Conservation (phyloP, 306 rosid species). For the Medicago ruthenica region DNA sequence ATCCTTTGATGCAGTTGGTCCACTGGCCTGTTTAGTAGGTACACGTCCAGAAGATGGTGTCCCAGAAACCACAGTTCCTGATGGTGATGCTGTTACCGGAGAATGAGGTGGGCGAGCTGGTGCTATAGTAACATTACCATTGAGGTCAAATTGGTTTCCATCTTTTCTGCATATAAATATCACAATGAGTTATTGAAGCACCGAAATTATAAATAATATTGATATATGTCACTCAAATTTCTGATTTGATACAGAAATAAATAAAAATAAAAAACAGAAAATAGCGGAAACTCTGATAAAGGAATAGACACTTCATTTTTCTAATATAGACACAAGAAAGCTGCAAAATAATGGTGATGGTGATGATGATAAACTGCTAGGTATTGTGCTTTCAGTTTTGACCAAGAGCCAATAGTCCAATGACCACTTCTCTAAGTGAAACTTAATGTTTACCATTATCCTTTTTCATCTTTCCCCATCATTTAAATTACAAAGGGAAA, state of each 20-base stretch:
- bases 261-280: not conserved
- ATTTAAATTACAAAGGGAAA: conserved; percentile 3
- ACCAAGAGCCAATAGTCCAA: no score
- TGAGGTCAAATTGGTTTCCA: conserved; percentile 78
- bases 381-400: no score
- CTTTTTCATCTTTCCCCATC: conserved; percentile 11
- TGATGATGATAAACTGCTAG: no score
- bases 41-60: conserved; percentile 53
- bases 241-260: conserved; percentile 11
- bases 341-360: no score
- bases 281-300: not conserved
- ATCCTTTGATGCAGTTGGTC: conserved; percentile 61
- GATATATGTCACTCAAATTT: conserved; percentile 25
- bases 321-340: not conserved
- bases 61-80: conserved; percentile 56
- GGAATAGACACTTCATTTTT: conserved; percentile 17
- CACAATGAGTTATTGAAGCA: conserved; percentile 38
- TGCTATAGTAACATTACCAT: conserved; percentile 53
- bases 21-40: conserved; percentile 65
- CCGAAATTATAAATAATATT: conserved; percentile 24
- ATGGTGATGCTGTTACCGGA: conserved; percentile 51
- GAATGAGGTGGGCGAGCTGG: conserved; percentile 62
- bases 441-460: conserved; percentile 5
- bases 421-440: not conserved
- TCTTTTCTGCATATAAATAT: conserved; percentile 64